phyloP scores from a whole-genome alignment of 139 green algal genomes.

The Spirogloea muscicola region DNA sequence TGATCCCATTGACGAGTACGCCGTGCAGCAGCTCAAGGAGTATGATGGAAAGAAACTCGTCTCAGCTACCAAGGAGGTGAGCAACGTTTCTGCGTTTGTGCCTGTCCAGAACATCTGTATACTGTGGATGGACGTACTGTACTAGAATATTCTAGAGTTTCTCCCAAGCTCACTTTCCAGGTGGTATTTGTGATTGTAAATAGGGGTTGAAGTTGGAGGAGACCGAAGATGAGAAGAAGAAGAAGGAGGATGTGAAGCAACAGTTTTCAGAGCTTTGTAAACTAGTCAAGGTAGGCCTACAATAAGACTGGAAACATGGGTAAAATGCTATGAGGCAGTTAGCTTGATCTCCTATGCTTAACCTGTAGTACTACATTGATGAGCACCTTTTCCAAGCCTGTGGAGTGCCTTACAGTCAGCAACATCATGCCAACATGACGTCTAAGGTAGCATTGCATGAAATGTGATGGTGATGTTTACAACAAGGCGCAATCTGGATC shows the following conservation, averaged over 20 bases:
- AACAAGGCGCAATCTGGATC: slow-evolving; percentile 4
- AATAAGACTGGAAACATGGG: no score
- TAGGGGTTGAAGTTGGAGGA: slow-evolving; percentile 59
- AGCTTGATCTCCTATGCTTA: no score
- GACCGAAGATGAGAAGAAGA: slow-evolving; percentile 91
- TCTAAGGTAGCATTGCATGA: no score
- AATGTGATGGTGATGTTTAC: not conserved
- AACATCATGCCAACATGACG: no score
- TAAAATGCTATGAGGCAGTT: no score
- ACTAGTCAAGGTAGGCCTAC: slow-evolving; percentile 69
- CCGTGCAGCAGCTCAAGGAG: slow-evolving; percentile 99
- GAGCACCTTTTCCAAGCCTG: no score
- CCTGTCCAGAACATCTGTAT: no score
- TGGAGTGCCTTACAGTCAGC: no score
- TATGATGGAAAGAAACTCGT: slow-evolving; percentile 99
- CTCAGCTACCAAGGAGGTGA: slow-evolving; percentile 90
- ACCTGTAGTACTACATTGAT: no score
- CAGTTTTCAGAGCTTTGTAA: slow-evolving; percentile 90
- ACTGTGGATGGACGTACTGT: not conserved
- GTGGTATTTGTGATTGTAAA: not conserved
- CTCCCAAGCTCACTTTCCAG: not conserved
- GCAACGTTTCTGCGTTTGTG: slow-evolving; percentile 38
- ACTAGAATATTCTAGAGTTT: not conserved
- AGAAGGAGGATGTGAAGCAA: slow-evolving; percentile 72
- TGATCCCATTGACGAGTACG: slow-evolving; percentile 99